Base-by-base conservation (phyloP, 2,329 filamentous ascomycete species). In the Cladosporium phlei region DNA sequence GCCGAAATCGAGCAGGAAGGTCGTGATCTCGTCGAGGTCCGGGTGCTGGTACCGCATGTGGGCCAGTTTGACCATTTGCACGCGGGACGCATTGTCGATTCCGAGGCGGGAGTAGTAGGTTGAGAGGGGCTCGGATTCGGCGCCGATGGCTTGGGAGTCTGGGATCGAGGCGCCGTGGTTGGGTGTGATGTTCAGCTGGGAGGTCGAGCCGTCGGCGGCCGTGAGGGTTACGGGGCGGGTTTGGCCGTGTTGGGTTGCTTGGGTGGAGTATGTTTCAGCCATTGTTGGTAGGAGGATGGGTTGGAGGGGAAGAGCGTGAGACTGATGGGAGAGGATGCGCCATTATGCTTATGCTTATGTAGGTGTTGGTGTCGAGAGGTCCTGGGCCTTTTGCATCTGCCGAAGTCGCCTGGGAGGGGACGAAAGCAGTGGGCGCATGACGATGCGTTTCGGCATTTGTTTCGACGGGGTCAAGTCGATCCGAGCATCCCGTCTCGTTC, bases 11-110 rank as follows among this genome's bases (percentile, higher is more conserved):
- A 48, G 59, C 40, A 69, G 60, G 56, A 71, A 77, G 2, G 59
- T 68, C 4, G 70, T 74, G 34, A 76, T 75, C 47, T 67, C 60
- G 17, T 67, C 62, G 3, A 78, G 60, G 47, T 77, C 68, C 0
- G 73, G 70, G 51, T 77, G 75, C 49, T 76, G 73, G 54, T 78
- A 78, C 1, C 74, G 67, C 73, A 77, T 76, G 49, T 78, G 74
- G 2, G 67, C 66, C 4, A 77, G 50, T 47, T 71, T 72, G 5
- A 65, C 68, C 16, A 78, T 58, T 47, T 69, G 66, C 52, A 77
- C 67, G 50, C 76, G 73, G 22, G 66, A 60, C 37, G 63, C 52
- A 12, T 57, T 54, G 50, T 75, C 66, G 58, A 77, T 74, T 30
- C 60, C 60, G 25, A 63, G 56, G 25, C 57, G 53, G 17, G 59